Conservation (phyloP, 2,329 filamentous ascomycete genomes). For the Xylariaceae sp. region DNA sequence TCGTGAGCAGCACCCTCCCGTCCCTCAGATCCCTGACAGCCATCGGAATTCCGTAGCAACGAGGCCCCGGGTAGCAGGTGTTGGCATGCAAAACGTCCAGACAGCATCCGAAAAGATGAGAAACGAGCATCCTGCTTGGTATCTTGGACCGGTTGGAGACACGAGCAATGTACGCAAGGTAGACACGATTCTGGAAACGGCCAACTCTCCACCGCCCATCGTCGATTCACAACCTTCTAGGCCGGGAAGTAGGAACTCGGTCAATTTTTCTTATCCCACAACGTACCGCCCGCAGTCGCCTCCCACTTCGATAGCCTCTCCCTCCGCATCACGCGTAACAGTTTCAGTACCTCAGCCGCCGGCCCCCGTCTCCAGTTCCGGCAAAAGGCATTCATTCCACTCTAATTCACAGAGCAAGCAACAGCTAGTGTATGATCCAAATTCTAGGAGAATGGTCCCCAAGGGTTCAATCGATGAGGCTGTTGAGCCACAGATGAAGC, state of each 20-base stretch:
- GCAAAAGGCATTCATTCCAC: slow-evolving; percentile 21
- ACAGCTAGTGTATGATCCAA: slow-evolving; percentile 57
- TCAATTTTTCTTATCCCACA: slow-evolving; percentile 57
- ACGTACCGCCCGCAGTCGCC: slow-evolving; percentile 39
- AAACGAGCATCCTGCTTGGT: slow-evolving; percentile 44
- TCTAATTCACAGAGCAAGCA: slow-evolving; percentile 18
- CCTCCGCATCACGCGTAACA: slow-evolving; percentile 18
- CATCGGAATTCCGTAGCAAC: slow-evolving; percentile 31
- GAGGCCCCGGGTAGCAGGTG: slow-evolving; percentile 38
- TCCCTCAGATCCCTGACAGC: slow-evolving; percentile 61
- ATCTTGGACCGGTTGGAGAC: slow-evolving; percentile 42
- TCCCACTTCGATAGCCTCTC: slow-evolving; percentile 30
- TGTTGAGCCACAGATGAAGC: slow-evolving; percentile 38
- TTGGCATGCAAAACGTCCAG: slow-evolving; percentile 46
- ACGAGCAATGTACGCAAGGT: slow-evolving; percentile 41
- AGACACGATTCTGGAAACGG: slow-evolving; percentile 38
- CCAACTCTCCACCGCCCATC: slow-evolving; percentile 31
- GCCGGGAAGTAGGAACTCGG: slow-evolving; percentile 45
- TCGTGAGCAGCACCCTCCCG: slow-evolving; percentile 58
- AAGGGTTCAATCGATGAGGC: slow-evolving; percentile 33
- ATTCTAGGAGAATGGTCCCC: slow-evolving; percentile 58
- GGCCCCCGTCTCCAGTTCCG: slow-evolving; percentile 20
- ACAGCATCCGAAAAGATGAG: slow-evolving; percentile 50
- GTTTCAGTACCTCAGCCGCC: slow-evolving; percentile 17
- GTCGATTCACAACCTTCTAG: slow-evolving; percentile 34